phyloP scores from a whole-genome alignment of 1,284 basidiomycete genomes.

The Volvariella volvacea region DNA sequence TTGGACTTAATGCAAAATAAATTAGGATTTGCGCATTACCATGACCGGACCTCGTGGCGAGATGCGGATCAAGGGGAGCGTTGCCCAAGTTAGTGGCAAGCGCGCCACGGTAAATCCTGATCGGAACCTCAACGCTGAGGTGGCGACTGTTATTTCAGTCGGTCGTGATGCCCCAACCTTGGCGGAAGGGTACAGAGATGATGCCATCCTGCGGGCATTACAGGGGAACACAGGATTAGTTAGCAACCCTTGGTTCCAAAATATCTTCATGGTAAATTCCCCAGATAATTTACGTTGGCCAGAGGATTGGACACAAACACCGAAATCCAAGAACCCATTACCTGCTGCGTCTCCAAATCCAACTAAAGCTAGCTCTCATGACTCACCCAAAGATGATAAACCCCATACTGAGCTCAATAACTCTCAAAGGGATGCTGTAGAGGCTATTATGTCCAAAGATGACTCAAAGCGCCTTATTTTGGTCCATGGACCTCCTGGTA shows the following conservation, averaged over 20 bases:
- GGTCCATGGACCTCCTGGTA: slow-evolving; percentile 54
- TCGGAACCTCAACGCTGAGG: slow-evolving; percentile 15
- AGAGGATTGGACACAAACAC: slow-evolving; percentile 19
- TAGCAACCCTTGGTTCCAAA: slow-evolving; percentile 50
- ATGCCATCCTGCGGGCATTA: slow-evolving; percentile 38
- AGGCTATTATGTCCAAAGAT: slow-evolving; percentile 40
- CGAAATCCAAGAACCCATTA: slow-evolving; percentile 6
- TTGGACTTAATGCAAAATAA: neutral
- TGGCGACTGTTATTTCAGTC: slow-evolving; percentile 31
- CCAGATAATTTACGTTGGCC: slow-evolving; percentile 37
- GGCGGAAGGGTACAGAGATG: slow-evolving; percentile 41
- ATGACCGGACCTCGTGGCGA: slow-evolving; percentile 16
- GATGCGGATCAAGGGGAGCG: slow-evolving; percentile 19
- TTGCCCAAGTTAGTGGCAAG: slow-evolving; percentile 5
- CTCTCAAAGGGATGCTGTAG: slow-evolving; percentile 48
- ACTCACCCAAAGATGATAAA: slow-evolving; percentile 10
- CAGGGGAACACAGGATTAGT: slow-evolving; percentile 37
- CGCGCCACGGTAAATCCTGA: neutral
- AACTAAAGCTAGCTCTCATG: neutral
- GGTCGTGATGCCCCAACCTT: slow-evolving; percentile 47
- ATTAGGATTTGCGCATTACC: slow-evolving; percentile 21
- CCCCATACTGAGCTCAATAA: slow-evolving; percentile 40
- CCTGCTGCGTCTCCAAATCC: slow-evolving; percentile 3
- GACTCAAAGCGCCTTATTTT: slow-evolving; percentile 39
- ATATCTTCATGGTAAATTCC: slow-evolving; percentile 39